Evolutionary conservation across 371 early-diverging fungal genomes (phyloP).

Genomic region (Lichtheimia corymbifera): DNA sequence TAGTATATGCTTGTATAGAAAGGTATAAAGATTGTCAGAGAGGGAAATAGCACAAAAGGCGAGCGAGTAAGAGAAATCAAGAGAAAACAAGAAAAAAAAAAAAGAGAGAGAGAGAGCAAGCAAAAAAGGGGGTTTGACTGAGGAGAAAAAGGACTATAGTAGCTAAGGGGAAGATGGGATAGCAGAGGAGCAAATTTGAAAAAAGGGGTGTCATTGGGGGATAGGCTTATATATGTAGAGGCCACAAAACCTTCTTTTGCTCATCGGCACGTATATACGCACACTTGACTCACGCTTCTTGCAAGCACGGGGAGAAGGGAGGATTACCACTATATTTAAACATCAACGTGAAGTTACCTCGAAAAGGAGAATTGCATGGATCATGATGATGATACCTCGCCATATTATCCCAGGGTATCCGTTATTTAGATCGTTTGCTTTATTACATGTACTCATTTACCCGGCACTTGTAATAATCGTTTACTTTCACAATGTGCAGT

Average conservation of each 20-base stretch:
- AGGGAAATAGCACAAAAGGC: slow-evolving; percentile 2
- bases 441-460: too few species aligned
- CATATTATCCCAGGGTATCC: too few species aligned
- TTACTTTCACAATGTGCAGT: too few species aligned
- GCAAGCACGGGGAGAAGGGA: background rate
- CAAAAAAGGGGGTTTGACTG: slow-evolving; percentile 3
- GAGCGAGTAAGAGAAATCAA: background rate
- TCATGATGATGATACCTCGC: too few species aligned
- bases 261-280: background rate
- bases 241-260: background rate
- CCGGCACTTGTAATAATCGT: too few species aligned
- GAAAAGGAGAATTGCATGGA: too few species aligned
- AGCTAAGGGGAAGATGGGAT: background rate
- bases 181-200: too few species aligned
- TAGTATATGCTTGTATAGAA: background rate
- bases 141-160: background rate
- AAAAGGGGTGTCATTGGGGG: too few species aligned
- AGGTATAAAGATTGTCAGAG: background rate
- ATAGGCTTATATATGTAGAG: too few species aligned
- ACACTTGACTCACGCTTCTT: background rate
- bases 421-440: too few species aligned
- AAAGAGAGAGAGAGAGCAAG: background rate
- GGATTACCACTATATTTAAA: too few species aligned
- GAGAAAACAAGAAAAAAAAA: background rate
- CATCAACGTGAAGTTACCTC: too few species aligned